Conservation (phyloP, 2,329 filamentous ascomycete species). For the Exophiala sideris region DNA sequence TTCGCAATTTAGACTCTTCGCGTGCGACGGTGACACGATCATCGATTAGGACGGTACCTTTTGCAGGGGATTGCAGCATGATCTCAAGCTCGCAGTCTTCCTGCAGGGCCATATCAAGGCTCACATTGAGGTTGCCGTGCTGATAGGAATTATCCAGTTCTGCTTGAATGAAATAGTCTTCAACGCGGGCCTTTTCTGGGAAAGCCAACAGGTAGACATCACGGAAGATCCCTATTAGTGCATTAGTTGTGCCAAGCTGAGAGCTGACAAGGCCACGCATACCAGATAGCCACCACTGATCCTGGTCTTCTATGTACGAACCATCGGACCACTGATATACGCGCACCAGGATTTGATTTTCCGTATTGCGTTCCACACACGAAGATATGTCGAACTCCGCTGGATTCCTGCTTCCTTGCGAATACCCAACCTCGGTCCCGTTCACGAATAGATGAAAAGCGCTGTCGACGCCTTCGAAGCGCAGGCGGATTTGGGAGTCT, state of each 20-base stretch:
- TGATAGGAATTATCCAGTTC: conserved; percentile 51
- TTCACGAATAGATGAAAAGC: conserved; percentile 70
- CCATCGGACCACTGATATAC: conserved; percentile 70
- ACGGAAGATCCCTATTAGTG: conserved; percentile 56
- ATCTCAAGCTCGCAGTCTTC: background rate
- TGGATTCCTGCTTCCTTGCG: conserved; percentile 65
- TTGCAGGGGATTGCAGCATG: background rate
- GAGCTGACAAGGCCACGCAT: background rate
- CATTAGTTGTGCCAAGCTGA: background rate
- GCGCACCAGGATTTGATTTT: conserved; percentile 60
- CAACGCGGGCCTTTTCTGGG: conserved; percentile 47
- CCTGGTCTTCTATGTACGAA: conserved; percentile 66
- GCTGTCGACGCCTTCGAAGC: conserved; percentile 70
- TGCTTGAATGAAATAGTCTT: conserved; percentile 58
- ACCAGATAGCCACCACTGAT: conserved; percentile 64
- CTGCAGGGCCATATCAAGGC: conserved; percentile 43
- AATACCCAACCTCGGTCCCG: conserved; percentile 61
- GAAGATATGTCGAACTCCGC: conserved; percentile 66
- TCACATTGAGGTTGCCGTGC: conserved; percentile 50
- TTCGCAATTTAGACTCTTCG: background rate
- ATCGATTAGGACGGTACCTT: background rate
- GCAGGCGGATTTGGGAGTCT: conserved; percentile 56
- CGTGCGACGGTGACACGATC: conserved; percentile 4
- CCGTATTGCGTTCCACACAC: conserved; percentile 42
- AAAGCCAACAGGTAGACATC: conserved; percentile 63